A percentile compares a stretch with the other conserved stretches of the same genome.
phyloP scores from a whole-genome alignment of 2,329 filamentous ascomycete genomes.

The Trichoderma aggressivum region DNA sequence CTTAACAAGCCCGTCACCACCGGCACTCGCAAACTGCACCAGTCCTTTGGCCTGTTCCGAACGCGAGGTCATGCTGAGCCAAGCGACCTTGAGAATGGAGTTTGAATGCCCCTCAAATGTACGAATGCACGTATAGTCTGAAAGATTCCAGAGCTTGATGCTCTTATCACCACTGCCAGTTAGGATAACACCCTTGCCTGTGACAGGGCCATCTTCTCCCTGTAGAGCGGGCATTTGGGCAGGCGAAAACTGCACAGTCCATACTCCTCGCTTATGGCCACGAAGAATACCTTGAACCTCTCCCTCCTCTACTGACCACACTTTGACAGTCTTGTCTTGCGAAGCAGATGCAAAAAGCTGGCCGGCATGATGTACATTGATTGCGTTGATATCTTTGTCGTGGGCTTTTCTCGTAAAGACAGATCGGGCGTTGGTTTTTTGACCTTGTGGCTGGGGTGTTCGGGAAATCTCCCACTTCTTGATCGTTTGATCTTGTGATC shows the following conservation, averaged over 20 bases:
- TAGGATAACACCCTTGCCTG: slow-evolving; percentile 76
- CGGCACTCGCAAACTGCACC: slow-evolving; percentile 77
- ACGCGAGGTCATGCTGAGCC: slow-evolving; percentile 61
- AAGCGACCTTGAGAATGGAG: slow-evolving; percentile 88
- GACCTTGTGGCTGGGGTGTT: slow-evolving; percentile 40
- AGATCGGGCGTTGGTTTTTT: slow-evolving; percentile 59
- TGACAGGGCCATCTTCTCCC: slow-evolving; percentile 67
- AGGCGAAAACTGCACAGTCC: slow-evolving; percentile 89
- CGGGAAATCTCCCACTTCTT: slow-evolving; percentile 86
- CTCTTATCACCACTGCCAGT: slow-evolving; percentile 96
- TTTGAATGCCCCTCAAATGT: slow-evolving; percentile 97
- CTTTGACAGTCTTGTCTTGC: slow-evolving; percentile 94
- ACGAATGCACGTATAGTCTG: slow-evolving; percentile 86
- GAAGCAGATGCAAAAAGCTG: slow-evolving; percentile 93
- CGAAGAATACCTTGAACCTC: slow-evolving; percentile 87
- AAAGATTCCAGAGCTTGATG: slow-evolving; percentile 88
- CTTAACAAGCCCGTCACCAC: slow-evolving; percentile 92
- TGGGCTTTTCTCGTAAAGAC: slow-evolving; percentile 91
- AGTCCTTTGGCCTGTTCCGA: slow-evolving; percentile 55
- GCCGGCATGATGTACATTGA: slow-evolving; percentile 72
- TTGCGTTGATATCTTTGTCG: slow-evolving; percentile 97
- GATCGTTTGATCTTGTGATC: slow-evolving; percentile 91
- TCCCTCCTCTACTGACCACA: slow-evolving; percentile 88
- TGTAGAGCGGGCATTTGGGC: slow-evolving; percentile 70
- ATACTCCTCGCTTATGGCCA: slow-evolving; percentile 92